Conservation (phyloP, 768 basidiomycete genomes). For the Boletus tylopilopsis region DNA sequence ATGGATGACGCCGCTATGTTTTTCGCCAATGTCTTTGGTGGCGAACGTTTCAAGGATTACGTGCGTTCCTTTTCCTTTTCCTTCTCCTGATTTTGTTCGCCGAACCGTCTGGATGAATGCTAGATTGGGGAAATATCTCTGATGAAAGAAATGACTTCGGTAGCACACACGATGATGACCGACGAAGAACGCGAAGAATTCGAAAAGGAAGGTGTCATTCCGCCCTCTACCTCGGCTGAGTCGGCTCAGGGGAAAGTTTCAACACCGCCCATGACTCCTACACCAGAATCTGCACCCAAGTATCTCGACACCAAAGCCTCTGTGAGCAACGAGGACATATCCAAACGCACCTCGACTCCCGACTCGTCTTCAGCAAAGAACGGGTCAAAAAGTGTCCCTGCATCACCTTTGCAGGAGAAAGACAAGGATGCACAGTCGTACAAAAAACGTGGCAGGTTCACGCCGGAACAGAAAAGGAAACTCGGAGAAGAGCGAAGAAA, state of each 20-base stretch:
- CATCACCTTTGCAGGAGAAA: slow-evolving; percentile 29
- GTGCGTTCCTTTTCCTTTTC: slow-evolving; percentile 46
- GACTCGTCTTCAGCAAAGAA: slow-evolving; percentile 17
- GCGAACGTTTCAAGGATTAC: slow-evolving; percentile 86
- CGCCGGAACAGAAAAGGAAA: slow-evolving; percentile 82
- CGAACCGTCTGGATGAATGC: neutral
- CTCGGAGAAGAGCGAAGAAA: slow-evolving; percentile 79
- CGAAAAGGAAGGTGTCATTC: slow-evolving; percentile 59
- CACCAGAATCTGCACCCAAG: slow-evolving; percentile 1
- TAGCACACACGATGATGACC: slow-evolving; percentile 82
- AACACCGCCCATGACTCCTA: slow-evolving; percentile 19
- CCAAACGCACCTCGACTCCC: slow-evolving; percentile 12
- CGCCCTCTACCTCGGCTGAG: slow-evolving; percentile 15
- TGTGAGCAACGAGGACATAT: slow-evolving; percentile 14
- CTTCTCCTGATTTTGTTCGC: neutral
- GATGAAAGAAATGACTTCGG: slow-evolving; percentile 89
- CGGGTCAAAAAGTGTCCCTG: slow-evolving; percentile 22
- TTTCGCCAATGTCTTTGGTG: slow-evolving; percentile 95
- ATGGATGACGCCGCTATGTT: slow-evolving; percentile 94
- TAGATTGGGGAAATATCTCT: slow-evolving; percentile 97
- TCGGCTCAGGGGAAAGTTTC: slow-evolving; percentile 11
- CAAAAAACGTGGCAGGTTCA: slow-evolving; percentile 48
- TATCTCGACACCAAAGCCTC: slow-evolving; percentile 17
- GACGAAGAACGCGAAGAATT: slow-evolving; percentile 91
- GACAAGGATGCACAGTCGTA: slow-evolving; percentile 36